These are phyloP conservation scores for Verticillium zaregamsianum DNA, from an alignment of 2,329 filamentous ascomycete species.

Conservation along the genomic window DNA sequence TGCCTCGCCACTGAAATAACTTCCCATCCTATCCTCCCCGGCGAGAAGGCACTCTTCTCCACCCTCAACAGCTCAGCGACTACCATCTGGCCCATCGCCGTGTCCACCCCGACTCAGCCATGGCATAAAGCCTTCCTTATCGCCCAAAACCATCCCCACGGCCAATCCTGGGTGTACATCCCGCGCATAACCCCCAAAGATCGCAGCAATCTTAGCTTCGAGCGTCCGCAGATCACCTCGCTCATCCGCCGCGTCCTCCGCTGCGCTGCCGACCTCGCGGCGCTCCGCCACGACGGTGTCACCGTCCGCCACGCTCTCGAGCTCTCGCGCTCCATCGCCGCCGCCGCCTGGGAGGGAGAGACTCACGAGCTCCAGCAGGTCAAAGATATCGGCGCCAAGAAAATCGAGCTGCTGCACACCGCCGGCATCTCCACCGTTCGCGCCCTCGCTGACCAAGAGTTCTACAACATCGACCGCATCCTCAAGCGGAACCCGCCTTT, in stretches of 20 bases:
- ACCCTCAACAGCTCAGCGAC: slow-evolving; percentile 32
- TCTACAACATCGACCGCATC: slow-evolving; percentile 70
- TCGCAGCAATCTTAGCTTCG: slow-evolving; percentile 26
- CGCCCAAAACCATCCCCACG: slow-evolving; percentile 63
- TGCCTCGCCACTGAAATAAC: slow-evolving; percentile 33
- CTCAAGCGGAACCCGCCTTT: slow-evolving; percentile 80
- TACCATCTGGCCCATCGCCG: slow-evolving; percentile 32
- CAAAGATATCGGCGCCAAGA: slow-evolving; percentile 69
- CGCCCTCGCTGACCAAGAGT: slow-evolving; percentile 62
- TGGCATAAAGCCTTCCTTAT: slow-evolving; percentile 75
- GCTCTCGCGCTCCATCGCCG: slow-evolving; percentile 70
- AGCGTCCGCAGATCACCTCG: slow-evolving; percentile 25
- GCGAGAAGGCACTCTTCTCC: slow-evolving; percentile 30
- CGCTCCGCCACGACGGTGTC: slow-evolving; percentile 52
- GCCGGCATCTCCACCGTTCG: slow-evolving; percentile 70
- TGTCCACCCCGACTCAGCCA: slow-evolving; percentile 44
- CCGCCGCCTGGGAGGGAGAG: slow-evolving; percentile 71
- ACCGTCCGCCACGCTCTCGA: slow-evolving; percentile 68
- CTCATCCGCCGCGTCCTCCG: slow-evolving; percentile 29
- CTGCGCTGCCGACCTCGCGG: slow-evolving; percentile 33
- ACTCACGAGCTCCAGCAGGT: slow-evolving; percentile 81
- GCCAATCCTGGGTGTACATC: slow-evolving; percentile 48
- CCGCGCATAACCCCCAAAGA: slow-evolving; percentile 33
- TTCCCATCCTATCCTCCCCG: slow-evolving; percentile 29
- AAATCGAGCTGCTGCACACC: slow-evolving; percentile 68